phyloP scores from a whole-genome alignment of 2,329 filamentous ascomycete species.

The Colletotrichum truncatum region DNA sequence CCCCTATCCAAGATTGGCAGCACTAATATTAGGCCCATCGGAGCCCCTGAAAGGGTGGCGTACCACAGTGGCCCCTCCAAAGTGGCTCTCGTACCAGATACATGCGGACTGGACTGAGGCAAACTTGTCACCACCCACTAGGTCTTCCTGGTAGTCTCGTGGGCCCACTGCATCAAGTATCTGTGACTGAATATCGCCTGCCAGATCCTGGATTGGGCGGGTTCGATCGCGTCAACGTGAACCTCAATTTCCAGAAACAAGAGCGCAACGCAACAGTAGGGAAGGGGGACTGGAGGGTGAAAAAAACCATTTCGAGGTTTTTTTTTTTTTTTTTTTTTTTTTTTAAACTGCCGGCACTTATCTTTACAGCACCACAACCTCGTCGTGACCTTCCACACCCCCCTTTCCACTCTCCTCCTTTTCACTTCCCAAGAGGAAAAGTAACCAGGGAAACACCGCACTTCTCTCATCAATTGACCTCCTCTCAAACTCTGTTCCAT shows the following conservation, averaged over 20 bases:
- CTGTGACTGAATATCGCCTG: constrained; percentile 17
- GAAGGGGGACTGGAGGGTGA: neutral
- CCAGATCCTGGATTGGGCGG: constrained; percentile 23
- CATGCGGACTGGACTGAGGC: constrained; percentile 14
- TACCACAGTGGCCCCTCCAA: constrained; percentile 2
- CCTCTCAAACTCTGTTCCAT: constrained; percentile 18
- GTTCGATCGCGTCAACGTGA: constrained; percentile 29
- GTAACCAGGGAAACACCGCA: neutral
- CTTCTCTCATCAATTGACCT: constrained; percentile 3
- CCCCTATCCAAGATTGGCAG: constrained; percentile 28
- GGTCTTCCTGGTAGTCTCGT: too few species aligned
- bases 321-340: neutral
- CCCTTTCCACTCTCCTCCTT: constrained; percentile 7
- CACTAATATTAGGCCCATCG: constrained; percentile 31
- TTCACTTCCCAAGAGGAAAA: neutral
- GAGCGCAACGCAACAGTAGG: too few species aligned
- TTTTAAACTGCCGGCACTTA: constrained; percentile 18
- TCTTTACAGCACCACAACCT: constrained; percentile 9
- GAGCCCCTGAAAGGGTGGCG: constrained; percentile 30
- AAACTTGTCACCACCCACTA: neutral
- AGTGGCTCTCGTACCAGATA: constrained; percentile 13
- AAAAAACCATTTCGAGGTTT: neutral
- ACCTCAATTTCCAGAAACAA: constrained; percentile 27
- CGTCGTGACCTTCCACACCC: neutral
- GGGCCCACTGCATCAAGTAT: constrained; percentile 9